Evolutionary conservation across 1,284 basidiomycete genomes (phyloP), one percentile per base, ranked within the genome.

Genomic region (Rhodotorula sp.): DNA sequence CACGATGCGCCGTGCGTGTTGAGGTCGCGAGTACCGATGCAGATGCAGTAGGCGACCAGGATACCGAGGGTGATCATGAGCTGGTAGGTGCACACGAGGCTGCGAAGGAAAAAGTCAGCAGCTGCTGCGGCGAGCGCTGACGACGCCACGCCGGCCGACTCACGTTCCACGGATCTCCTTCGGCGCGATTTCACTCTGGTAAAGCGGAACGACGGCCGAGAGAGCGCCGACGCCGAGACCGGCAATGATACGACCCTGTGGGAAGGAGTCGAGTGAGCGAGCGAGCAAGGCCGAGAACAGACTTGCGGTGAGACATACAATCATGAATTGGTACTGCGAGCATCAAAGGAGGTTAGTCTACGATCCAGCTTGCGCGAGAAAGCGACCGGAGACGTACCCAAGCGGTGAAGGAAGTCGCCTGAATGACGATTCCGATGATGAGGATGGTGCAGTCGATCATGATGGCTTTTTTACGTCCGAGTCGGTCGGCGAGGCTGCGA

Each of bases 391-490:
- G 15, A 58, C 54, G 64, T 29, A 65, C 64, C 88, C 89, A 90
- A 1, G 83, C 82, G 61, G 79, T 72, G 29, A 81, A 80, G 3
- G 87, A 74, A 4, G 85, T 79, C 48, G 89, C 76, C 73, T 83
- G 82, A 26, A 77, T 75, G 78, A 90, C 82, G 69, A 91, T 87
- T n/a, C 91, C 91, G 64, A 91, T 78, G 67, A 84, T 84, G 80
- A 91, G 90, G 26, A 92, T 75, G 8, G 82, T 73, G 78, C 88
- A 90, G 78, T 91, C 90, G 58, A 84, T 75, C 20, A 85, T 83
- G 88, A 93, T 91, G 8, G 90, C 90, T 68, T 85, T 84, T 61
- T 89, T 84, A 67, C 91, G 85, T 15, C 91, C 91, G 52, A 92
- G 81, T 51, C 79, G 81, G 80, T 92, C 90, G 6, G 90, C 89